Conservation (phyloP, 805 yeast species). For the Debaryomyces prosopidis region DNA sequence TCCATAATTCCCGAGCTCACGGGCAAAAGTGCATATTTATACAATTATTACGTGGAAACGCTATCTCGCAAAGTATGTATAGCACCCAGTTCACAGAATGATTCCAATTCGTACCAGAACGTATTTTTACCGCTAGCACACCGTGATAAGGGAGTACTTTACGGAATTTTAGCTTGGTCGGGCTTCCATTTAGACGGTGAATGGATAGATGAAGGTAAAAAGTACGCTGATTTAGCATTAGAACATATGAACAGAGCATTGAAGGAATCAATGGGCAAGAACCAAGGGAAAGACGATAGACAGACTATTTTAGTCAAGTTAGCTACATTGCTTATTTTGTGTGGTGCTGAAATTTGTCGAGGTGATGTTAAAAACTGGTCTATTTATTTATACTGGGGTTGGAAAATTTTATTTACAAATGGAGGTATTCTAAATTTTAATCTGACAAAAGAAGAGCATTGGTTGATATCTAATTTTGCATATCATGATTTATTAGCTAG, state of each 20-base stretch:
- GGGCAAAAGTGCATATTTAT: constrained; percentile 38
- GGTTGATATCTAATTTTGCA: constrained; percentile 76
- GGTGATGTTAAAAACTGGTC: constrained; percentile 84
- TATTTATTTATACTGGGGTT: constrained; percentile 62
- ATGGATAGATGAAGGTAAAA: constrained; percentile 49
- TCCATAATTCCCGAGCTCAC: constrained; percentile 27
- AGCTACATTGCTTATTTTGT: constrained; percentile 66
- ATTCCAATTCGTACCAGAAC: constrained; percentile 50
- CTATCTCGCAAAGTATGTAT: constrained; percentile 45
- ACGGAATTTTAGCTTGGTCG: constrained; percentile 56
- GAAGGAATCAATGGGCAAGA: constrained; percentile 22
- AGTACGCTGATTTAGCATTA: constrained; percentile 49
- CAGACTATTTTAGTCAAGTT: constrained; percentile 45
- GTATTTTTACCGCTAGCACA: constrained; percentile 59
- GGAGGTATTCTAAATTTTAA: constrained; percentile 63
- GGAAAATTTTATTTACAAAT: constrained; percentile 55
- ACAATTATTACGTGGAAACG: constrained; percentile 50
- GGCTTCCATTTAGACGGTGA: constrained; percentile 50
- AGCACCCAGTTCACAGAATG: constrained; percentile 44
- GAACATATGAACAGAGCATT: constrained; percentile 33
- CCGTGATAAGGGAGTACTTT: constrained; percentile 48
- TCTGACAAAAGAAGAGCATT: constrained; percentile 59
- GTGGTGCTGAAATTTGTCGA: constrained; percentile 80
- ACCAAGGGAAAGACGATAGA: constrained; percentile 19
- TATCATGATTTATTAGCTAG: constrained; percentile 77